Conservation (phyloP, 2,329 filamentous ascomycete genomes). For the Cladosporium sp. region DNA sequence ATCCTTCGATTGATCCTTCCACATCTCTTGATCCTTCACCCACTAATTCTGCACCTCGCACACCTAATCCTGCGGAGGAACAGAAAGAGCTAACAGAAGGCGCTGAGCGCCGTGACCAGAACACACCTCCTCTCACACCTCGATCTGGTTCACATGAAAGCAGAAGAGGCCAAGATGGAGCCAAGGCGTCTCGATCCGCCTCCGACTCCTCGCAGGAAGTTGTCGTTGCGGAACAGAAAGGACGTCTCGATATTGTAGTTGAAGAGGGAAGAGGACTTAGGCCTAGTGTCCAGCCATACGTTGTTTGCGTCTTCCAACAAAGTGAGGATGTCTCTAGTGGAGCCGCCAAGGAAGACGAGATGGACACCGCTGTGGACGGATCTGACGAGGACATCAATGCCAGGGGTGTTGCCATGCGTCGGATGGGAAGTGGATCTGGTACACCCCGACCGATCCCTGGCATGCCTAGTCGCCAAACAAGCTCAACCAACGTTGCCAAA, state of each 20-base stretch:
- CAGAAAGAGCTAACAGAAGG: constrained; percentile 73
- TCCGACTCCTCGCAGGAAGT: constrained; percentile 37
- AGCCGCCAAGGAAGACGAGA: constrained; percentile 57
- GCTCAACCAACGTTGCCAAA: constrained; percentile 80
- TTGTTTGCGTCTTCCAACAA: constrained; percentile 93
- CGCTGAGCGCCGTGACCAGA: constrained; percentile 65
- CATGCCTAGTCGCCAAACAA: constrained; percentile 90
- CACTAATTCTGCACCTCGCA: background rate
- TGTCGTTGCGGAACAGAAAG: constrained; percentile 69
- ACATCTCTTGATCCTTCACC: background rate
- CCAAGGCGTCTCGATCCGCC: constrained; percentile 30
- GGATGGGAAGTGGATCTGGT: constrained; percentile 72
- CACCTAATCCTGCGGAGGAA: constrained; percentile 42
- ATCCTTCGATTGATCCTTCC: constrained; percentile 55
- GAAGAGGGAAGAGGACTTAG: constrained; percentile 77
- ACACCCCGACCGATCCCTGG: constrained; percentile 87
- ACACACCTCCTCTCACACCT: constrained; percentile 84
- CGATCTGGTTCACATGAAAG: constrained; percentile 72
- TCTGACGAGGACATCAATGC: constrained; percentile 54
- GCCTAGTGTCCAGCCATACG: constrained; percentile 83
- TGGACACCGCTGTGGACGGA: constrained; percentile 31
- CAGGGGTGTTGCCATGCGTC: constrained; percentile 46
- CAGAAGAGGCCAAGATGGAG: constrained; percentile 31
- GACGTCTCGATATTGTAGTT: constrained; percentile 86
- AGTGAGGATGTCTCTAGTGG: constrained; percentile 94